Percentiles rank a stretch among this genome's conserved stretches.
These are phyloP conservation scores for Nothophoma quercina DNA, from an alignment of 2,329 filamentous ascomycete genomes.

Conservation along the genomic window DNA sequence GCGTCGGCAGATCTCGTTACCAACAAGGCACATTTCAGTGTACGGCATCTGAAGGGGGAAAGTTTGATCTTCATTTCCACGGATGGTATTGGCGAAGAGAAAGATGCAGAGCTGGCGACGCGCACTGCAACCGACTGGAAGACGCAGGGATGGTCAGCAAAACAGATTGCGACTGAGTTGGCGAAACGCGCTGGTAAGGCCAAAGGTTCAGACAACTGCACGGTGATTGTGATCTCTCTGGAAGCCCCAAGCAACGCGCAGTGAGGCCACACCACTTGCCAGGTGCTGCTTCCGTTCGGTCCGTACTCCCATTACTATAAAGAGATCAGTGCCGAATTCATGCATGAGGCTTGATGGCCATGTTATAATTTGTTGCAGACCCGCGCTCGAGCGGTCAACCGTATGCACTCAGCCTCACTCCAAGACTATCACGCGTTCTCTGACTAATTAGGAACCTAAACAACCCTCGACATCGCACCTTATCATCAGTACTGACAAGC, in stretches of 20 bases:
- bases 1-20: slow-evolving; percentile 32
- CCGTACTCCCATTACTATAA: neutral
- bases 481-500: no score
- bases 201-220: slow-evolving; percentile 33
- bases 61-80: slow-evolving; percentile 31
- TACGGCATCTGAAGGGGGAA: slow-evolving; percentile 25
- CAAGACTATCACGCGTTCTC: neutral
- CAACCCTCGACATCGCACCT: neutral
- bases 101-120: slow-evolving; percentile 28
- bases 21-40: slow-evolving; percentile 33
- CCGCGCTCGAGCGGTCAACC: neutral
- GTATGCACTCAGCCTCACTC: slow-evolving; percentile 10
- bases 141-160: slow-evolving; percentile 21
- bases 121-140: slow-evolving; percentile 24
- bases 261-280: neutral
- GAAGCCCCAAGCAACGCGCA: slow-evolving; percentile 5
- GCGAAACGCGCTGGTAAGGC: slow-evolving; percentile 23
- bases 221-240: slow-evolving; percentile 25
- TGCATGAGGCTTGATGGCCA: neutral
- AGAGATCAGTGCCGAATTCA: neutral
- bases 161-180: slow-evolving; percentile 28
- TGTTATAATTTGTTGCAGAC: neutral
- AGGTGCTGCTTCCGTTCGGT: neutral
- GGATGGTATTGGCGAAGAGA: slow-evolving; percentile 31
- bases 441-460: neutral